Conservation (phyloP, 2,329 filamentous ascomycete species). For the Colletotrichum sansevieriae region DNA sequence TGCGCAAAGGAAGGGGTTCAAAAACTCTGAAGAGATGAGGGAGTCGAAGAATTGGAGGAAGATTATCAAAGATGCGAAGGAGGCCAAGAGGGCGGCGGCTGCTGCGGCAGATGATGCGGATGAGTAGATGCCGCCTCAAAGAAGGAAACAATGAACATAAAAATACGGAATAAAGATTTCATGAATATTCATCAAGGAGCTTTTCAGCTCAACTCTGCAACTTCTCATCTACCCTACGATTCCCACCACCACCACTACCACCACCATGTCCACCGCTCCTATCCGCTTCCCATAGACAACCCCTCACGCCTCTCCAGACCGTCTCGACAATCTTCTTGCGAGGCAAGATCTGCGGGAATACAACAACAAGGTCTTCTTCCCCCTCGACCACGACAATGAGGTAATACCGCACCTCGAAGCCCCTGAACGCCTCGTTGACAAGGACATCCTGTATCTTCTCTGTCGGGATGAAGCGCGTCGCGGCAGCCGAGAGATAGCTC, state of each 20-base stretch:
- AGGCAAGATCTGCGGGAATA: slow-evolving; percentile 88
- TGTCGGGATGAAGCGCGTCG: slow-evolving; percentile 82
- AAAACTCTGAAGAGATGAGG: slow-evolving; percentile 63
- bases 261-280: slow-evolving; percentile 25
- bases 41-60: slow-evolving; percentile 41
- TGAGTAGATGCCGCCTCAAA: slow-evolving; percentile 4
- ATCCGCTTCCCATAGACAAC: slow-evolving; percentile 80
- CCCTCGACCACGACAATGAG: slow-evolving; percentile 90
- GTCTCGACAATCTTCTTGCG: slow-evolving; percentile 81
- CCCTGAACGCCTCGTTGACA: slow-evolving; percentile 93
- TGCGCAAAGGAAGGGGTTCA: slow-evolving; percentile 72
- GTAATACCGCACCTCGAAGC: slow-evolving; percentile 92
- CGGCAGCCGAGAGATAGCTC: slow-evolving; percentile 69
- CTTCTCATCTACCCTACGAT: slow-evolving; percentile 48
- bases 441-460: slow-evolving; percentile 93
- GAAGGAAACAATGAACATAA: neutral
- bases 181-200: slow-evolving; percentile 26
- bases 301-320: slow-evolving; percentile 89
- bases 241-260: neutral
- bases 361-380: slow-evolving; percentile 91
- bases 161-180: slow-evolving; percentile 11
- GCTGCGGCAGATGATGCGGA: slow-evolving; percentile 12
- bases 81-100: slow-evolving; percentile 9
- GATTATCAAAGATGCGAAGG: slow-evolving; percentile 32
- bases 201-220: slow-evolving; percentile 23